Base-by-base conservation (phyloP, 202 grass and related monocot genomes). In the Setaria italica region DNA sequence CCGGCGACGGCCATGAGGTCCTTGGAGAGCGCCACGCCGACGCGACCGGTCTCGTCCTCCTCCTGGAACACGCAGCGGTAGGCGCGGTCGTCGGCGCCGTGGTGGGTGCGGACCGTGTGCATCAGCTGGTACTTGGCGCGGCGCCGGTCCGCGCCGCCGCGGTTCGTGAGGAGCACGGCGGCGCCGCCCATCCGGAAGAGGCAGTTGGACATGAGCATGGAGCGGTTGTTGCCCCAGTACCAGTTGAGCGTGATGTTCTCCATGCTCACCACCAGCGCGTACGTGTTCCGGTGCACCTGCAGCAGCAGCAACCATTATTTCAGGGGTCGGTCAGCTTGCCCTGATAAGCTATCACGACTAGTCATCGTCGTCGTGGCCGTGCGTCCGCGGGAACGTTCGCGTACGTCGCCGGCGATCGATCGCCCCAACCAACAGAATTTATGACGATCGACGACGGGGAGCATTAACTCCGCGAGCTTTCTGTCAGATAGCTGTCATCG, bases 181-280 rank as follows among this genome's bases (percentile, higher is more conserved):
- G 93, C 93, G 16, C 93, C 93, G 33, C 95, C 95, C 95, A 98
- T 98, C 5, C 95, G 91, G 84, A 98, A 98, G 39, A 98, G 81
- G 84, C 95, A 98, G 39, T 98, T 98, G 0, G 95, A 98, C 76
- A 98, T 92, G 0, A 98, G 93, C 95, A 90, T 95, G 0, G 95
- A 94, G 0, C 93, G 90, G 74, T 92, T 89, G 86, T 95, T 98
- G 45, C 95, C 95, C 42, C 90, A 89, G 76, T 98, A 98, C 95
- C 95, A 95, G 73, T 98, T 98, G 15, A 98, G 85, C 1, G 95
- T 97, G 35, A 97, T 91, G 88, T 97, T 97, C 84, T 97, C 95
- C 11, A 92, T 97, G 90, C 95, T 97, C 80, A 94, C 92, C 88
- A 97, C 95, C 90, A 97, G 60, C 55, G 90, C 95, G 49, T 88